These are phyloP conservation scores for Stagonosporopsis cucurbitacearum DNA, from an alignment of 2,329 filamentous ascomycete species.

Conservation along the genomic window DNA sequence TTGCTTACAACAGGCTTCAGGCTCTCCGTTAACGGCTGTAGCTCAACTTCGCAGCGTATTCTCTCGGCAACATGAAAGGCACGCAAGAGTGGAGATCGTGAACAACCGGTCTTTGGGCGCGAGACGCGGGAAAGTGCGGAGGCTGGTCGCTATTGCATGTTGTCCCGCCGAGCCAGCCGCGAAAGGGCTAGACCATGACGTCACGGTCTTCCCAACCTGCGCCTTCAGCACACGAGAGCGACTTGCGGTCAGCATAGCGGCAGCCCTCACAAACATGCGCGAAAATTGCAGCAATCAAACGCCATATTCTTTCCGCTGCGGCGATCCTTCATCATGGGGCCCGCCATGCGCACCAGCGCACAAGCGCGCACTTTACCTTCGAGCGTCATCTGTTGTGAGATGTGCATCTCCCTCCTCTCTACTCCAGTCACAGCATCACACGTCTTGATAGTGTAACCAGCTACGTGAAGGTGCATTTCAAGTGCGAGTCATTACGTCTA, in stretches of 20 bases:
- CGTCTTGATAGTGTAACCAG: slow-evolving; percentile 15
- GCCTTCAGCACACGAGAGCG: slow-evolving; percentile 14
- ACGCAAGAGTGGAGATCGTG: background rate
- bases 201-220: background rate
- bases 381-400: slow-evolving; percentile 27
- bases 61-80: too few relatives aligned
- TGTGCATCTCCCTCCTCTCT: slow-evolving; percentile 1
- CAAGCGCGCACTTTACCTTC: slow-evolving; percentile 7
- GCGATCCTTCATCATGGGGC: slow-evolving; percentile 24
- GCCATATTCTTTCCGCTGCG: slow-evolving; percentile 16
- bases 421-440: slow-evolving; percentile 17
- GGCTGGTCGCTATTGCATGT: background rate
- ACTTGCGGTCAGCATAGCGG: slow-evolving; percentile 26
- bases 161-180: background rate
- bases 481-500: slow-evolving; percentile 9
- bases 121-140: slow-evolving; percentile 5
- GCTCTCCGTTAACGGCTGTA: too few relatives aligned
- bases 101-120: background rate
- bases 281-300: slow-evolving; percentile 28
- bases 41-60: too few relatives aligned
- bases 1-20: too few relatives aligned
- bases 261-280: slow-evolving; percentile 20
- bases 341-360: slow-evolving; percentile 2
- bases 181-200: background rate
- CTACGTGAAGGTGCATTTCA: slow-evolving; percentile 9